phyloP scores from a whole-genome alignment of 257 asterid genomes.

The Cruciata laevipes region DNA sequence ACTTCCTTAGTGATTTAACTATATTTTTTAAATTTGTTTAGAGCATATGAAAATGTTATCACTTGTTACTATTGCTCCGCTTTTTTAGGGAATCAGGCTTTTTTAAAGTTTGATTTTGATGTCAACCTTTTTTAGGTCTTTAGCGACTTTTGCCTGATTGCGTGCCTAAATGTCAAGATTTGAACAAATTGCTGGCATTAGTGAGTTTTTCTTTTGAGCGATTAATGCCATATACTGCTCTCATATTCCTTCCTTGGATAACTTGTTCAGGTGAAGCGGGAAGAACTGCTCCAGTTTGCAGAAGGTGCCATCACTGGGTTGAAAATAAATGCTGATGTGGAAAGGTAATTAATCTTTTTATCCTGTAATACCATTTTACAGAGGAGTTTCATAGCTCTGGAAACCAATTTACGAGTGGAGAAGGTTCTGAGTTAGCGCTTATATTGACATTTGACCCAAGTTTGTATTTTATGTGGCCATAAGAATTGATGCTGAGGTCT shows the following conservation, averaged over 20 bases:
- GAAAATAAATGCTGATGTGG: slow-evolving; percentile 74
- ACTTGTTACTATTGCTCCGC: not conserved
- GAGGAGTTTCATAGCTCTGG: not conserved
- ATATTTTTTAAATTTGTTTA: not conserved
- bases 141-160: not conserved
- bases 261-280: slow-evolving; percentile 73
- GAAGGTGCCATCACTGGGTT: slow-evolving; percentile 96
- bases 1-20: not conserved
- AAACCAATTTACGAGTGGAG: not conserved
- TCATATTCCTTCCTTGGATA: slow-evolving; percentile 7
- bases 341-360: slow-evolving; percentile 41
- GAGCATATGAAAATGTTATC: not conserved
- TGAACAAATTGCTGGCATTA: not conserved
- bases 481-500: slow-evolving; percentile 79
- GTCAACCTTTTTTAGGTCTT: not conserved
- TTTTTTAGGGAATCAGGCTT: not conserved
- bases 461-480: slow-evolving; percentile 23
- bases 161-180: not conserved
- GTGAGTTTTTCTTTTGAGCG: not conserved
- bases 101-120: not conserved
- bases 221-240: not conserved
- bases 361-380: not conserved
- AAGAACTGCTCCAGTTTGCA: slow-evolving; percentile 90
- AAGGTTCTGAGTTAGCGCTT: not conserved
- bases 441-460: not conserved